phyloP scores from a whole-genome alignment of 345 rosid genomes.

The Rhodamnia argentea region DNA sequence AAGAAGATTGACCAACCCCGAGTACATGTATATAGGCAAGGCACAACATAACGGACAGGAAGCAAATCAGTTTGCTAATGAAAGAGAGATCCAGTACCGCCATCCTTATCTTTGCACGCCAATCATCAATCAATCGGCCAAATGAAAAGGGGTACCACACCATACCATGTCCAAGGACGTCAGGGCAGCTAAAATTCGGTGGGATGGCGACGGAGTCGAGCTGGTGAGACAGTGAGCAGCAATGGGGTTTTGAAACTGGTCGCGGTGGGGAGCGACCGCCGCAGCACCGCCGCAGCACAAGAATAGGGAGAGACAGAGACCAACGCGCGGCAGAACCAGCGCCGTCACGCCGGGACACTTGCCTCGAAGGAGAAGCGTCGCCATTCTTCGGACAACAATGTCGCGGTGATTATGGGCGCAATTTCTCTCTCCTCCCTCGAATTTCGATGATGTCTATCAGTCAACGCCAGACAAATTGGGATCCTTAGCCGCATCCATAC shows the following conservation, averaged over 20 bases:
- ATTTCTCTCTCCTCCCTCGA: background rate
- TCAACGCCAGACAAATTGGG: background rate
- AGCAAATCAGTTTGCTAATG: background rate
- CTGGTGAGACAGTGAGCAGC: background rate
- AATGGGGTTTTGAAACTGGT: background rate
- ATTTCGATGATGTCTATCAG: background rate
- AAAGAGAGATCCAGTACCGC: background rate
- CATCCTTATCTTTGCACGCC: background rate
- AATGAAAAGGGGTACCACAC: background rate
- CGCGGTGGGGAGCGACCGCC: background rate
- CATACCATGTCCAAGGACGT: background rate
- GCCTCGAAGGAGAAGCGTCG: background rate
- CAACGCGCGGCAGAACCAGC: background rate
- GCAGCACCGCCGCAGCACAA: background rate
- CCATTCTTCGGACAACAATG: background rate
- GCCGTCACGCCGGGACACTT: background rate
- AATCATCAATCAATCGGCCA: background rate
- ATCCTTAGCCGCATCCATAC: background rate
- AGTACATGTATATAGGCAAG: background rate
- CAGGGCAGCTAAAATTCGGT: background rate
- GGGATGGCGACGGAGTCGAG: background rate
- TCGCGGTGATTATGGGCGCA: background rate
- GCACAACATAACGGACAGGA: background rate
- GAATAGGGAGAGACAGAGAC: background rate
- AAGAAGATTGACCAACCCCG: background rate